phyloP scores from a whole-genome alignment of 1,284 basidiomycete genomes.

The Ganoderma lingzhi region DNA sequence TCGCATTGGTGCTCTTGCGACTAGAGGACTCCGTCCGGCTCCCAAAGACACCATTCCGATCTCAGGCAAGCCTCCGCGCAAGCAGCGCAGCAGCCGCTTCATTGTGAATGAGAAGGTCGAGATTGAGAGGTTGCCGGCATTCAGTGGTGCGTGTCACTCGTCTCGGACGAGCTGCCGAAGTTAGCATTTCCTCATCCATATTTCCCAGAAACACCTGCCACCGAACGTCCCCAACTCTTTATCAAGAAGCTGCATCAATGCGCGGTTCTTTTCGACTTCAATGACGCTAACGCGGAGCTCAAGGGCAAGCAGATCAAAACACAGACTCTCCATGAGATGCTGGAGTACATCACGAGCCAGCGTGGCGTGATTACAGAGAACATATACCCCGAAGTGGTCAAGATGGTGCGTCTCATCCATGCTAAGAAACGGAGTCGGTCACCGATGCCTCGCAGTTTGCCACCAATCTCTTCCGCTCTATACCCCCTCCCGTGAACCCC shows the following conservation, averaged over 20 bases:
- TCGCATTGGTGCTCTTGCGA: conserved; percentile 67
- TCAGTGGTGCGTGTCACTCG: conserved; percentile 74
- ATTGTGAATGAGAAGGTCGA: conserved; percentile 97
- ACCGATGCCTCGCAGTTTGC: conserved; percentile 72
- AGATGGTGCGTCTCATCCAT: conserved; percentile 78
- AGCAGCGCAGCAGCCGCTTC: conserved; percentile 95
- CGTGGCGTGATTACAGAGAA: conserved; percentile 96
- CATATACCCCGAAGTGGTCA: conserved; percentile 99
- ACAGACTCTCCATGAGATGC: conserved; percentile 97
- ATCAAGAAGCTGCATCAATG: conserved; percentile 97
- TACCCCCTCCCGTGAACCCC: conserved; percentile 99
- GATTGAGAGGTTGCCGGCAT: conserved; percentile 94
- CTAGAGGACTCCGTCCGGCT: conserved; percentile 47
- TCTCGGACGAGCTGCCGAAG: conserved; percentile 8
- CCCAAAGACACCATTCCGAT: conserved; percentile 96
- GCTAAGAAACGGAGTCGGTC: conserved; percentile 7
- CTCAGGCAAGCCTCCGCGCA: conserved; percentile 93
- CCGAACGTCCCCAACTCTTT: conserved; percentile 92
- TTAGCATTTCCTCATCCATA: background rate
- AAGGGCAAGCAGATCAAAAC: conserved; percentile 99
- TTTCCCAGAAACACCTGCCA: conserved; percentile 83
- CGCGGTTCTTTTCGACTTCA: conserved; percentile 98
- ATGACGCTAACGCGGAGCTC: conserved; percentile 95
- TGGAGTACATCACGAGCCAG: conserved; percentile 98
- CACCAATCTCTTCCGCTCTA: conserved; percentile 98